Percentiles rank a stretch among this genome's conserved stretches.
Conservation (phyloP, 352 stramenopile genomes). For the Globisporangium acanthophoron region DNA sequence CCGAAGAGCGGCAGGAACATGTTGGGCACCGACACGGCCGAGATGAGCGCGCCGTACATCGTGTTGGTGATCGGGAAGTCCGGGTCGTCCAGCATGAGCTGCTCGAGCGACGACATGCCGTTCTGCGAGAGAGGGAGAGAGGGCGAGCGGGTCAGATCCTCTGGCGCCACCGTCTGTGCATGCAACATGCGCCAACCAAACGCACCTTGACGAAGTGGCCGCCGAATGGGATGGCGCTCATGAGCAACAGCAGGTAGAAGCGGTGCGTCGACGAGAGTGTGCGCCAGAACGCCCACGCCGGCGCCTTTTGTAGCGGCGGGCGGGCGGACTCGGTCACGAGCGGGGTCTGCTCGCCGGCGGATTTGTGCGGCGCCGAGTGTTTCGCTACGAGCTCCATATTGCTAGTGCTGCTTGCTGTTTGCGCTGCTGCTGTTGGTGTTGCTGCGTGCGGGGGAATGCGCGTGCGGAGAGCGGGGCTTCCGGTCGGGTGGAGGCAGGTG, state of each 20-base stretch:
- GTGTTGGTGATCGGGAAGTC: conserved; percentile 78
- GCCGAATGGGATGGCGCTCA: conserved; percentile 82
- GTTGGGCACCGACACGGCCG: conserved; percentile 74
- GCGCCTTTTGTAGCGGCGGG: conserved; percentile 30
- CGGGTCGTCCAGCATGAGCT: conserved; percentile 72
- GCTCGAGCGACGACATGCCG: conserved; percentile 73
- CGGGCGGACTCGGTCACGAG: conserved; percentile 2
- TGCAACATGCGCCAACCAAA: too few relatives aligned
- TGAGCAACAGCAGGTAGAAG: conserved; percentile 80
- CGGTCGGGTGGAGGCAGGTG: too few relatives aligned
- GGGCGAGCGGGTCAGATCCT: not conserved
- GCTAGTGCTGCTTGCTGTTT: not conserved
- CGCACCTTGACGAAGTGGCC: conserved; percentile 81
- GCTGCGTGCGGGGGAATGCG: not conserved
- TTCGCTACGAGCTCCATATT: conserved; percentile 3
- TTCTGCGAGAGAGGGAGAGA: conserved; percentile 29
- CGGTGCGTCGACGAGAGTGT: conserved; percentile 59
- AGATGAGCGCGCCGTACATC: conserved; percentile 81
- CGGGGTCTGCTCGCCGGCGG: conserved; percentile 6
- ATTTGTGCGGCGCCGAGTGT: not conserved
- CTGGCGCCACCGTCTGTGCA: too few relatives aligned
- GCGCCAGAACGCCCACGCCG: conserved; percentile 67
- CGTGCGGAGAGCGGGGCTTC: not conserved
- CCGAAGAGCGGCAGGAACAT: conserved; percentile 81
- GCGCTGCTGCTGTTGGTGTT: not conserved